Evolutionary conservation across 2,329 filamentous ascomycete species (phyloP).

Genomic region (Aspergillus clavatus): DNA sequence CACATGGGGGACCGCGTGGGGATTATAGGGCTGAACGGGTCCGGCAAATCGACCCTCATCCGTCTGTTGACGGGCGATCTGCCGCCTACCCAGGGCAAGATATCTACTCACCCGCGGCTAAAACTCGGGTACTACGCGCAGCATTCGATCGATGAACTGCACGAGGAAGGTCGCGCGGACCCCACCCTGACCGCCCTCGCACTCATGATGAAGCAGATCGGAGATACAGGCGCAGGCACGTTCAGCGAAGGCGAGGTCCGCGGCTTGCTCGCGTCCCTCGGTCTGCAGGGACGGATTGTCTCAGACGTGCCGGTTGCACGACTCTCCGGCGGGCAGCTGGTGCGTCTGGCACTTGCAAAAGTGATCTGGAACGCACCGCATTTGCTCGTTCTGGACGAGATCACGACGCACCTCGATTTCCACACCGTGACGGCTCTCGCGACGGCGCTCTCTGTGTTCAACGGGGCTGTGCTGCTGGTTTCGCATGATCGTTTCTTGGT

Average conservation of each 20-base stretch:
- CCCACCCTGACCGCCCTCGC: constrained; percentile 60
- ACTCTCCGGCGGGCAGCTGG: constrained; percentile 75
- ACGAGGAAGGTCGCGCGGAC: constrained; percentile 49
- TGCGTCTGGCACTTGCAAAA: constrained; percentile 61
- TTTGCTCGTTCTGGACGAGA: constrained; percentile 71
- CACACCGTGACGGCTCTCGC: constrained; percentile 71
- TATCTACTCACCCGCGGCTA: constrained; percentile 63
- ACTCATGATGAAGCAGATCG: constrained; percentile 55
- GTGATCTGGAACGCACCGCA: constrained; percentile 67
- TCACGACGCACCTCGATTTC: constrained; percentile 80
- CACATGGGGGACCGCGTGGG: constrained; percentile 70
- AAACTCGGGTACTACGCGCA: constrained; percentile 75
- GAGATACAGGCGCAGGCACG: no score
- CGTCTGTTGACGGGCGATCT: constrained; percentile 61
- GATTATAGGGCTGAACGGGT: constrained; percentile 72
- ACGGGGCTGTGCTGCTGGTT: constrained; percentile 70
- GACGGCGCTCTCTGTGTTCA: constrained; percentile 61
- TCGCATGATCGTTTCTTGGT: constrained; percentile 82
- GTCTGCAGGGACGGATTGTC: constrained; percentile 63
- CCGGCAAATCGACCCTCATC: constrained; percentile 75
- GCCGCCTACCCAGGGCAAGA: constrained; percentile 56
- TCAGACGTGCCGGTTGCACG: constrained; percentile 69
- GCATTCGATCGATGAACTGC: constrained; percentile 67
- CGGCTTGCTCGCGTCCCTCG: constrained; percentile 62
- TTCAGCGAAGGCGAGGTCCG: constrained; percentile 65